Percentiles rank a stretch among this genome's conserved stretches.
These are phyloP conservation scores for Serendipita sp. DNA, from an alignment of 768 basidiomycete species.

Conservation along the genomic window DNA sequence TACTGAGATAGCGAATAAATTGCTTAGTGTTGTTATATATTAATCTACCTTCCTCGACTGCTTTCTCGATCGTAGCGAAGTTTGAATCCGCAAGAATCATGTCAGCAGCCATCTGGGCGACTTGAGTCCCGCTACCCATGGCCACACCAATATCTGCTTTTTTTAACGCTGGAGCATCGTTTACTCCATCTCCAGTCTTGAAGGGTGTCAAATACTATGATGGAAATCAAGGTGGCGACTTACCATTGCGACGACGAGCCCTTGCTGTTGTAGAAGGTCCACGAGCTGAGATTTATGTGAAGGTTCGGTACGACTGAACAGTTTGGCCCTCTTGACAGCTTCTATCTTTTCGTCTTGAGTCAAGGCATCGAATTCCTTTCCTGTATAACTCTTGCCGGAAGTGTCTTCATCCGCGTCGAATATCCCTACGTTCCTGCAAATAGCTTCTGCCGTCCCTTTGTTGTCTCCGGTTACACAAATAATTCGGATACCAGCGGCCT, in stretches of 20 bases:
- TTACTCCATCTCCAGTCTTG: constrained; percentile 93
- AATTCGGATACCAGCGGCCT: constrained; percentile 83
- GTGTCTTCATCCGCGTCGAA: constrained; percentile 76
- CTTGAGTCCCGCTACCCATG: constrained; percentile 98
- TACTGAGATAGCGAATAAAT: constrained; percentile 96
- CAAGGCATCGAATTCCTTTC: constrained; percentile 75
- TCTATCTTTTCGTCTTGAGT: constrained; percentile 62
- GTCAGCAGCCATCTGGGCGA: constrained; percentile 93
- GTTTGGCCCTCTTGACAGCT: constrained; percentile 72
- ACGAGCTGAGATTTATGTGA: constrained; percentile 90
- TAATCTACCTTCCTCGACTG: constrained; percentile 91
- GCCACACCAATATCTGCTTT: constrained; percentile 97
- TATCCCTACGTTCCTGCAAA: constrained; percentile 91
- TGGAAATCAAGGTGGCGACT: constrained; percentile 12
- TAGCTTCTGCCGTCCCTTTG: constrained; percentile 93
- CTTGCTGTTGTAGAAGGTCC: constrained; percentile 80
- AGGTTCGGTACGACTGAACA: constrained; percentile 92
- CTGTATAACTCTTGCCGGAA: constrained; percentile 91
- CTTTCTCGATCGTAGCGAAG: constrained; percentile 91
- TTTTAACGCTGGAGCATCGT: constrained; percentile 92
- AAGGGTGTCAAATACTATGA: constrained; percentile 9
- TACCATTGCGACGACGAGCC: constrained; percentile 92
- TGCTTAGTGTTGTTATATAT: constrained; percentile 99
- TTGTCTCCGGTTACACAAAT: constrained; percentile 98
- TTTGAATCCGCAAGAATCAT: constrained; percentile 97